Base-by-base conservation (phyloP, 1,284 basidiomycete genomes). In the Moniliella sp. region DNA sequence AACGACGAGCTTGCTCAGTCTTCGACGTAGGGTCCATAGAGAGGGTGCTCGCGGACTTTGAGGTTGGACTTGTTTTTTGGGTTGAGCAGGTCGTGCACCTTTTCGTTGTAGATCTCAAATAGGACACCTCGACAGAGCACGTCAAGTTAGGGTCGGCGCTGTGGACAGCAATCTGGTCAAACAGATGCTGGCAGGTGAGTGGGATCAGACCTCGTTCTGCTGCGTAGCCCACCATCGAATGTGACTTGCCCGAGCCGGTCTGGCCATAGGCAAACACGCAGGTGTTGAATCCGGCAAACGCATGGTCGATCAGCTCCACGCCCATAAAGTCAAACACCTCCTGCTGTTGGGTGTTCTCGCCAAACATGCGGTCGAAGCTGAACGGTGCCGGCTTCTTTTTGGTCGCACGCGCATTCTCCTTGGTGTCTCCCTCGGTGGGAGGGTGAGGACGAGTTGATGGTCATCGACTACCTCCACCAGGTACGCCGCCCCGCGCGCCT, bases 211-310 rank as follows among this genome's bases (percentile, higher is more conserved):
- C 88, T 64, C 91, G 91, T 67, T 93, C 91, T 32, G 73, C 68
- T 14, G 88, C 88, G 60, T 97, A 29, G 23, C 39, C 38, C 35
- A 45, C 34, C 40, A 47, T 35, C 26, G 34, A 39, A 32, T 49
- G 30, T 19, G 40, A 49, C 30, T 42, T 45, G 25, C 51, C 51
- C 1, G 51, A 55, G 7, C 51, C 51, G 2, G 51, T 55, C 32
- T 55, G 51, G 14, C 51, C 51, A 18, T 54, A 54, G 18, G 51
- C 51, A 36, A 54, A 54, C 33, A 54, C 51, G 30, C 51, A 54
- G 88, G 84, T 82, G 67, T 97, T 94, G 66, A 93, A 97, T 14
- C 88, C 91, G 30, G 78, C 67, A 65, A 94, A 94, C 27, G 80
- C 76, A 62, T 94, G 86, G 59, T 94, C 78, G 48, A 97, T 67